These are phyloP conservation scores for Dactylellina cionopaga DNA, from an alignment of 2,329 filamentous ascomycete genomes.

Conservation along the genomic window DNA sequence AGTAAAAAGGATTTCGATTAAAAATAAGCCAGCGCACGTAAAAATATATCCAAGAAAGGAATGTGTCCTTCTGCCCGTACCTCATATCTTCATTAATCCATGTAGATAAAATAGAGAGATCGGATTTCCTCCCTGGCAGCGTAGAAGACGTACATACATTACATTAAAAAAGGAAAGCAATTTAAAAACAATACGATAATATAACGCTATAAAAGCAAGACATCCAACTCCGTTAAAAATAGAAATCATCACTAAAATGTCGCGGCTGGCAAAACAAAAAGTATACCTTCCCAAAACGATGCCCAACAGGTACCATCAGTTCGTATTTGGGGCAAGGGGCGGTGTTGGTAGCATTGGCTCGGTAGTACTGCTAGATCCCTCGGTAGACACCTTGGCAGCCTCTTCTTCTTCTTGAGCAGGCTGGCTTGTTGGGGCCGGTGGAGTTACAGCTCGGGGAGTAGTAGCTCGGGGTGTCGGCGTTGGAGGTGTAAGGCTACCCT, in stretches of 20 bases:
- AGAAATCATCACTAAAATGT: background rate
- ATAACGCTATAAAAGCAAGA: background rate
- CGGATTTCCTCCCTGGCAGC: too few species aligned
- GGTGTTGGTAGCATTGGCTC: conserved; percentile 13
- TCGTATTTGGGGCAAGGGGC: conserved; percentile 35
- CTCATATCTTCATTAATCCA: conserved; percentile 19
- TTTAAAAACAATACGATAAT: background rate
- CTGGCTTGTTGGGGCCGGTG: background rate
- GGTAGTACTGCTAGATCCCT: background rate
- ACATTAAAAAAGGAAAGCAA: conserved; percentile 17
- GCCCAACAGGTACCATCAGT: conserved; percentile 20
- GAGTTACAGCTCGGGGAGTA: background rate
- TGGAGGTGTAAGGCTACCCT: conserved; percentile 5
- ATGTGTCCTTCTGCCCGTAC: conserved; percentile 9
- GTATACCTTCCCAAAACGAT: conserved; percentile 15
- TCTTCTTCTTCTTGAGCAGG: background rate
- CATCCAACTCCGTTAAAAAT: conserved; percentile 13
- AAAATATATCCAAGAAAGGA: conserved; percentile 23
- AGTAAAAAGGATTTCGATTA: too few species aligned
- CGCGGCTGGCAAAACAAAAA: background rate
- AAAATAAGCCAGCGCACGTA: too few species aligned
- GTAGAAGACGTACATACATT: conserved; percentile 19
- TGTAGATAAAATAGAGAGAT: conserved; percentile 26
- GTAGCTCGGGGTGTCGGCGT: background rate
- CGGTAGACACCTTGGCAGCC: background rate